These are phyloP conservation scores for Starmerella stigmatis DNA, from an alignment of 805 yeast species.

Conservation along the genomic window DNA sequence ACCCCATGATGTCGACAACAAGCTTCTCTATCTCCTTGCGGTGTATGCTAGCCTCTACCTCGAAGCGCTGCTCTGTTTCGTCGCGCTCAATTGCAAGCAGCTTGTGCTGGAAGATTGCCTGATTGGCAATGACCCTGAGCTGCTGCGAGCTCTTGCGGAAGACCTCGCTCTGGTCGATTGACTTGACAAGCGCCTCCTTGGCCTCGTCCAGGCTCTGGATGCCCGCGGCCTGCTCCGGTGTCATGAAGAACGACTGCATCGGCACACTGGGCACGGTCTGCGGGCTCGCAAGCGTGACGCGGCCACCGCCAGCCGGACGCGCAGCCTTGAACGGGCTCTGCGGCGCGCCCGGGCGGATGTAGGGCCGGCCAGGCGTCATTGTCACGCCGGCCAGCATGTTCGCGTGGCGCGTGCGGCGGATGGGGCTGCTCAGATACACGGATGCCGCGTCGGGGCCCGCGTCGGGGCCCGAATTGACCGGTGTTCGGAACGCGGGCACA, in stretches of 20 bases:
- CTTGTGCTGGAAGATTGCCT: constrained; percentile 31
- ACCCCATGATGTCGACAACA: constrained; percentile 32
- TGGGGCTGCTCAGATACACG: constrained; percentile 19
- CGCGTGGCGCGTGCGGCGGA: constrained; percentile 12
- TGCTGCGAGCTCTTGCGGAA: constrained; percentile 23
- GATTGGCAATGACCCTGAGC: constrained; percentile 24
- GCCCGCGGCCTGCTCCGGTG: constrained; percentile 16
- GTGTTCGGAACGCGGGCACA: constrained; percentile 5
- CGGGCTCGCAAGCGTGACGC: constrained; percentile 8
- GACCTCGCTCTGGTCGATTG: constrained; percentile 22
- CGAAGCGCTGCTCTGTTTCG: constrained; percentile 38
- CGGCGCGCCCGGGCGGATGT: constrained; percentile 5
- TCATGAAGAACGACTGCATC: constrained; percentile 21
- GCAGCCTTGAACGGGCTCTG: constrained; percentile 10
- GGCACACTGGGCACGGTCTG: constrained; percentile 23
- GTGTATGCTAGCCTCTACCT: constrained; percentile 39
- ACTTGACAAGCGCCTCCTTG: constrained; percentile 15
- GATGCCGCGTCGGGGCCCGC: constrained; percentile 12
- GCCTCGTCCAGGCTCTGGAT: constrained; percentile 14
- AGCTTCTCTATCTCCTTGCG: constrained; percentile 41
- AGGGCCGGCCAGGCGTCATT: constrained; percentile 22
- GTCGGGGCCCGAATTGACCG: constrained; percentile 1
- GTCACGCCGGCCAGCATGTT: constrained; percentile 12
- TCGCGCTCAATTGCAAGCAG: constrained; percentile 37
- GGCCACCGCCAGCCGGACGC: constrained; percentile 6